Evolutionary conservation across 129 eudicot genomes (phyloP).

Genomic region (carrot (Daucus carota)): DNA sequence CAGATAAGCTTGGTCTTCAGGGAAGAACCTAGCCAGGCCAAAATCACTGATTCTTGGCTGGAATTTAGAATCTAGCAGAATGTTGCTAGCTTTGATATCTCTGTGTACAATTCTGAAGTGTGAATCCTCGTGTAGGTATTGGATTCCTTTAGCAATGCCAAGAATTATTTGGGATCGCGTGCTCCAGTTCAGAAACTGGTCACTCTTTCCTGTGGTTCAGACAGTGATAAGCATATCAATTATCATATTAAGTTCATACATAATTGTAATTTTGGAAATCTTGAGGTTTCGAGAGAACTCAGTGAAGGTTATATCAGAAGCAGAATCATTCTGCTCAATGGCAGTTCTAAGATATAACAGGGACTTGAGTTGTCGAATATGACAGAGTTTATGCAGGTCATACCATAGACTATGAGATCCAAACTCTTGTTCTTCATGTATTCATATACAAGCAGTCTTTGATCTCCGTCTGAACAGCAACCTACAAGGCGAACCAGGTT

Average conservation of each 20-base stretch:
- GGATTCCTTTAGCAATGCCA: slow-evolving; percentile 67
- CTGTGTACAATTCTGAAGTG: slow-evolving; percentile 63
- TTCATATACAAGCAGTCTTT: slow-evolving; percentile 68
- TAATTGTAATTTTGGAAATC: not conserved
- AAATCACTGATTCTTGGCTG: slow-evolving; percentile 72
- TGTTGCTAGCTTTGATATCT: slow-evolving; percentile 76
- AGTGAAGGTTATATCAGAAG: not conserved
- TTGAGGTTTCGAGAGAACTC: not conserved
- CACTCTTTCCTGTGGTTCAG: slow-evolving; percentile 41
- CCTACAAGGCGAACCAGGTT: slow-evolving; percentile 77
- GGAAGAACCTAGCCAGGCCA: slow-evolving; percentile 76
- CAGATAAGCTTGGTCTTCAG: slow-evolving; percentile 69
- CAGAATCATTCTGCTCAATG: not conserved
- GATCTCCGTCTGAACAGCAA: slow-evolving; percentile 59
- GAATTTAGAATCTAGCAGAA: slow-evolving; percentile 59
- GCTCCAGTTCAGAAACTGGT: slow-evolving; percentile 44
- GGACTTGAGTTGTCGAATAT: not conserved
- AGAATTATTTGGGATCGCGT: slow-evolving; percentile 53
- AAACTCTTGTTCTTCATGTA: slow-evolving; percentile 68
- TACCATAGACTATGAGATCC: slow-evolving; percentile 59
- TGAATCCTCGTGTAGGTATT: slow-evolving; percentile 73
- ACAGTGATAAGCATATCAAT: not conserved
- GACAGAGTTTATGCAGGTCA: not conserved
- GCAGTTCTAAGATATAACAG: not conserved
- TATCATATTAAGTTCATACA: not conserved